Conservation (phyloP, 2,329 filamentous ascomycete species). For the Dactylellina leptospora region DNA sequence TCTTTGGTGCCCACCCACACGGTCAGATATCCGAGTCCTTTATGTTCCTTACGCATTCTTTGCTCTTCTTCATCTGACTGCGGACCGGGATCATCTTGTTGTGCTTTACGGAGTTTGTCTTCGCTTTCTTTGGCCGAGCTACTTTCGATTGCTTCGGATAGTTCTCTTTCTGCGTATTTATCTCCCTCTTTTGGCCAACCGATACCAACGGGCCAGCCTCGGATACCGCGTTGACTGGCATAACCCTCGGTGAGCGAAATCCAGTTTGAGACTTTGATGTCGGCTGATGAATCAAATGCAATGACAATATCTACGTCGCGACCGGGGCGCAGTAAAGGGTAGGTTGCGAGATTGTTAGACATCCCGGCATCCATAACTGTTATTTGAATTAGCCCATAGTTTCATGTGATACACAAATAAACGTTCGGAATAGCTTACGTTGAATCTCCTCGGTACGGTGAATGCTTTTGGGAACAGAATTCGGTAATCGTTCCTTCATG, state of each 20-base stretch:
- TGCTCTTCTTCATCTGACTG: constrained; percentile 53
- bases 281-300: constrained; percentile 92
- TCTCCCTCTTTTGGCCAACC: constrained; percentile 81
- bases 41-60: constrained; percentile 53
- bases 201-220: constrained; percentile 93
- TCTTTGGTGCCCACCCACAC: constrained; percentile 90
- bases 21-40: constrained; percentile 81
- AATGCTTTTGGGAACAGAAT: constrained; percentile 79
- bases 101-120: constrained; percentile 70
- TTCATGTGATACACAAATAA: constrained; percentile 62
- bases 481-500: constrained; percentile 77
- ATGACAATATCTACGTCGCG: constrained; percentile 88
- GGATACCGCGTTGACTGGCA: constrained; percentile 84
- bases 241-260: constrained; percentile 93
- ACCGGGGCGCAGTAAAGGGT: constrained; percentile 87
- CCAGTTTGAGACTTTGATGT: constrained; percentile 95
- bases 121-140: constrained; percentile 70
- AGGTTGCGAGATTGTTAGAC: constrained; percentile 97
- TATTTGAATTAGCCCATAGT: neutral
- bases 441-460: constrained; percentile 67
- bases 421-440: constrained; percentile 24
- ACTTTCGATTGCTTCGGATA: constrained; percentile 74
- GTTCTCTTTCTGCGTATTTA: constrained; percentile 68
- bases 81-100: constrained; percentile 62
- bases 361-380: constrained; percentile 79